Percentiles rank a stretch among this genome's conserved stretches.
Evolutionary conservation across 257 asterid genomes (phyloP).

Genomic region (Mentha longifolia): DNA sequence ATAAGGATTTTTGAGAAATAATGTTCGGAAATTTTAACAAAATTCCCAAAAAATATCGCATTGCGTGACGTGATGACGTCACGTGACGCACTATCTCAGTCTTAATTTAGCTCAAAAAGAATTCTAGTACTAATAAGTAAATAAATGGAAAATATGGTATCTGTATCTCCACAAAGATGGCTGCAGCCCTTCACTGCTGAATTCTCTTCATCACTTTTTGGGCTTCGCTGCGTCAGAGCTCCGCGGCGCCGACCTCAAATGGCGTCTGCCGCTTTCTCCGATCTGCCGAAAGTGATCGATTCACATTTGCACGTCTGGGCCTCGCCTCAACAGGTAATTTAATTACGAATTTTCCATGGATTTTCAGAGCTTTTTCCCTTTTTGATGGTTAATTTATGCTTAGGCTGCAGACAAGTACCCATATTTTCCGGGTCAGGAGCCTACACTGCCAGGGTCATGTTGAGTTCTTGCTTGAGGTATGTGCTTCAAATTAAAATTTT

Average conservation of each 20-base stretch:
- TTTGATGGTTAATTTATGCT: conserved; percentile 17
- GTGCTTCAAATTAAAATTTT: not conserved
- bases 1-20: too few species aligned
- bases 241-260: conserved; percentile 39
- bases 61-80: too few species aligned
- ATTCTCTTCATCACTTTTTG: conserved; percentile 20
- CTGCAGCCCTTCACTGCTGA: conserved; percentile 42
- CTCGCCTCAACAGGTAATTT: conserved; percentile 60
- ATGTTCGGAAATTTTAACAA: too few species aligned
- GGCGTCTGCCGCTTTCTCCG: conserved; percentile 39
- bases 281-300: conserved; percentile 56
- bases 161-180: conserved; percentile 34
- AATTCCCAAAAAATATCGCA: too few species aligned
- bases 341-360: not conserved
- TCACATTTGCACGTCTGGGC: conserved; percentile 98
- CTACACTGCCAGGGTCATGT: conserved; percentile 73
- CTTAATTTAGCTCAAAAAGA: not conserved
- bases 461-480: conserved; percentile 72
- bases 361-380: not conserved
- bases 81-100: not conserved
- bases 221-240: conserved; percentile 9
- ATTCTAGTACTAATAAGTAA: not conserved
- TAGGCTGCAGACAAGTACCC: conserved; percentile 81
- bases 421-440: conserved; percentile 88
- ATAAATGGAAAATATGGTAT: conserved; percentile 1